These are phyloP conservation scores for Tillandsia fasciculata DNA, from an alignment of 176 grass and related monocot species.

Conservation along the genomic window DNA sequence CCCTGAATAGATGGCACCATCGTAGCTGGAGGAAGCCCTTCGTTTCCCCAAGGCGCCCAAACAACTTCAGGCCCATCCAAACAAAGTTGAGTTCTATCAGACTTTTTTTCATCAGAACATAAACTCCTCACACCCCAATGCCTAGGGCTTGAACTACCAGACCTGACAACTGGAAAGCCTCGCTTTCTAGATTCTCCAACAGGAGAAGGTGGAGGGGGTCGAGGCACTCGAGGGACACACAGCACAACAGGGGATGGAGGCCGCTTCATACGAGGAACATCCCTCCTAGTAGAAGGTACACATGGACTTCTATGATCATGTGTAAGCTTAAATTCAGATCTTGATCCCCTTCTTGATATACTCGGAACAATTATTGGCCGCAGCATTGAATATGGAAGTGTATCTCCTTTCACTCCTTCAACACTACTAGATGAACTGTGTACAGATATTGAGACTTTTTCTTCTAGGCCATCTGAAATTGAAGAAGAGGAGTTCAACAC, in stretches of 20 bases:
- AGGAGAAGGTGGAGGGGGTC: slow-evolving; percentile 63
- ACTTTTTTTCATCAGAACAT: slow-evolving; percentile 65
- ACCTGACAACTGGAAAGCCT: slow-evolving; percentile 88
- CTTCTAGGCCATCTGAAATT: slow-evolving; percentile 46
- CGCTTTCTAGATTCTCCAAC: slow-evolving; percentile 76
- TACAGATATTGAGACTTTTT: slow-evolving; percentile 33
- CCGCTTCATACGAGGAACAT: slow-evolving; percentile 59
- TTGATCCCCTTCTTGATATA: slow-evolving; percentile 70
- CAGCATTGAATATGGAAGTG: slow-evolving; percentile 79
- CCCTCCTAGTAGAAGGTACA: slow-evolving; percentile 73
- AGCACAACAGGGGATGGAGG: slow-evolving; percentile 91
- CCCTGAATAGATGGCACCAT: slow-evolving; percentile 74
- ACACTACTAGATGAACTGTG: slow-evolving; percentile 38
- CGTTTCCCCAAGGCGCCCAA: slow-evolving; percentile 76
- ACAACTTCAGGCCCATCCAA: slow-evolving; percentile 96
- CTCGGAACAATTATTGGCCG: slow-evolving; percentile 77
- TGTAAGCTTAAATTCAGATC: slow-evolving; percentile 68
- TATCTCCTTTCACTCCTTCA: slow-evolving; percentile 68
- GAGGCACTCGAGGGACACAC: slow-evolving; percentile 74
- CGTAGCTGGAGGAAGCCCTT: slow-evolving; percentile 37
- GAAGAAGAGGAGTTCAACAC: slow-evolving; percentile 28
- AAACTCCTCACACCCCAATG: slow-evolving; percentile 81
- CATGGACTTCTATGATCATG: slow-evolving; percentile 85
- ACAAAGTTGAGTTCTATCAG: slow-evolving; percentile 57
- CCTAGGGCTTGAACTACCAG: slow-evolving; percentile 91